phyloP scores from a whole-genome alignment of 805 yeast species.

The Wickerhamomyces mucosus region DNA sequence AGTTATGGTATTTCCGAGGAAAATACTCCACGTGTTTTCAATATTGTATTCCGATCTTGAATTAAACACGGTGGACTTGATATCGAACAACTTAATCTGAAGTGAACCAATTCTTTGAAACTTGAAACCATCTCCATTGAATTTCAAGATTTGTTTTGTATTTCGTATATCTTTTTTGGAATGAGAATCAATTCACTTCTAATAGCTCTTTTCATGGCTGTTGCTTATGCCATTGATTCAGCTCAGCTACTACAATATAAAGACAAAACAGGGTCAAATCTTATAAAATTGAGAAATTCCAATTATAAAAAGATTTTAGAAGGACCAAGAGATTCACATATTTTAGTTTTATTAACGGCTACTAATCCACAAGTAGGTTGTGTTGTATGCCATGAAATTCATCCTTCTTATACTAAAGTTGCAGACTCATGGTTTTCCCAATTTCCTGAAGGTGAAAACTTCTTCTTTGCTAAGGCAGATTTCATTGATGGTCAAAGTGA shows the following conservation, averaged over 20 bases:
- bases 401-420: slow-evolving; percentile 51
- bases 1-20: too few relatives aligned
- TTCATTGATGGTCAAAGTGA: slow-evolving; percentile 47
- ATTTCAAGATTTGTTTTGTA: too few relatives aligned
- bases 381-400: slow-evolving; percentile 57
- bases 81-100: too few relatives aligned
- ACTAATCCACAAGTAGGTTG: slow-evolving; percentile 69
- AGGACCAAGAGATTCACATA: slow-evolving; percentile 60
- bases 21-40: too few relatives aligned
- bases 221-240: slow-evolving; percentile 8
- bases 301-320: slow-evolving; percentile 47
- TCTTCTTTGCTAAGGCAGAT: slow-evolving; percentile 72
- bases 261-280: slow-evolving; percentile 22
- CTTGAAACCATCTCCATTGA: too few relatives aligned
- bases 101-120: too few relatives aligned
- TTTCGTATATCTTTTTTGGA: too few relatives aligned
- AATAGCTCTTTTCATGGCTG: slow-evolving; percentile 5
- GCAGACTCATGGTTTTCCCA: slow-evolving; percentile 56
- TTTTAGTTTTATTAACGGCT: slow-evolving; percentile 68
- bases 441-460: slow-evolving; percentile 44
- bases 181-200: too few relatives aligned
- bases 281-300: slow-evolving; percentile 45
- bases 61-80: too few relatives aligned
- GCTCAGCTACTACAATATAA: slow-evolving; percentile 19
- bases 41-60: too few relatives aligned